Base-by-base conservation (phyloP, 164 flowering plant genomes). In the Aristolochia fimbriata region DNA sequence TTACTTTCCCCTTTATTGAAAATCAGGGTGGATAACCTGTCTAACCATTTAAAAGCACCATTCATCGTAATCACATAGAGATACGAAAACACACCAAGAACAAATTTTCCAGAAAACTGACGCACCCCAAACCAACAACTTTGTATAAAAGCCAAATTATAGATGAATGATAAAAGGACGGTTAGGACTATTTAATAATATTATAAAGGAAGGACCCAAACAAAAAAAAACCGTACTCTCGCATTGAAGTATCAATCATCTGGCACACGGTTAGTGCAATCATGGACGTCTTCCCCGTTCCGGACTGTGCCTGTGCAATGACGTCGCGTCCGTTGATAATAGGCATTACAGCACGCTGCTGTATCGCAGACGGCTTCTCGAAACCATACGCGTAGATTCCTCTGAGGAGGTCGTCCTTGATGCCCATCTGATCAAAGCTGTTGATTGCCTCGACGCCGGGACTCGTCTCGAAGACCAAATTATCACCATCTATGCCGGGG, bases 221-320 rank as follows among this genome's bases (percentile, higher is more conserved):
- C 15, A 23, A 55, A 41, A 23, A 30, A 55, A 30, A 2, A 16
- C 19, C 82, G 6, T 81, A 91, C 96, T 92, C 91, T 67, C 83
- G 62, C 56, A 65, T 62, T 37, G 82, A 45, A 48, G 87, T 87
- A 43, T 92, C 91, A 59, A 81, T 85, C 64, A 83, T 73, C 74
- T 92, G 98, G 71, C 96, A 92, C 55, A 87, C 96, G 57, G 91
- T 75, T 63, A 92, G 87, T 19, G 96, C 96, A 49, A 92, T 89
- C 96, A 92, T 92, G 69, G 98, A 92, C 57, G 95, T 83, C 70
- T 89, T 92, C 0, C 98, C 98, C 11, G 96, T 92, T 27, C 98
- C 98, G 55, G 91, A 84, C 63, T 92, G 98, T 6, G 96, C 98
- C 78, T 92, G 98, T 0, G 98, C 96, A 46, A 92, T 87, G 15